Base-by-base conservation (phyloP, 495 filamentous ascomycete genomes). In the Xylaria telfairii region DNA sequence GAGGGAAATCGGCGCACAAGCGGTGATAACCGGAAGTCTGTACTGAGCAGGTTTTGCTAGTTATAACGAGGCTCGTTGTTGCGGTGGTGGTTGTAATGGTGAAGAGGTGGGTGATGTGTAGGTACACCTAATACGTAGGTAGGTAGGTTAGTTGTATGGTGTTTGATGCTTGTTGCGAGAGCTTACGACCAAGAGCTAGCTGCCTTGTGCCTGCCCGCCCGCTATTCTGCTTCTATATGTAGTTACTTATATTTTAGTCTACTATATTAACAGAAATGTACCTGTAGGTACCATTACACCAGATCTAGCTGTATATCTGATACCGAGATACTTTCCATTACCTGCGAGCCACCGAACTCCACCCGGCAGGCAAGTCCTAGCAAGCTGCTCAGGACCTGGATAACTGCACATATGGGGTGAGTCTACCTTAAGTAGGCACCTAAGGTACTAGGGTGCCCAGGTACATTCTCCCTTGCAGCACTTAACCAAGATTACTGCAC, bases 111-210 rank as follows among this genome's bases (percentile, higher is more conserved):
- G 13, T 12, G 66, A 46, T 65, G 54, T 17, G 68, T 54, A 44
- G 53, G 10, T 30, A 49, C 17, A 32, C n/a, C n/a, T n/a, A n/a
- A n/a, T 51, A 30, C 34, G 41, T 32, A 21, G 37, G n/a, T n/a
- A n/a, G n/a, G n/a, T n/a, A n/a, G n/a, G n/a, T n/a, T n/a, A n/a
- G n/a, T n/a, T 65, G 71, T 34, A 65, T 13, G 19, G 57, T 65
- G 60, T 56, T 70, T 44, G 57, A 70, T 71, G 61, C 61, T 32
- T 70, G 66, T 34, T 69, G 53, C 53, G 24, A 60, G 69, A 71
- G 69, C 69, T 78, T 71, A 78, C 76, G 76, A 78, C 76, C 65
- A 54, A 65, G 69, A 73, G 60, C 70, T 76, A 76, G 73, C 73
- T 78, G 76, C 74, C 76, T 76, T 71, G 65, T 57, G 34, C 54